Percentiles rank a stretch among this genome's conserved stretches.
These are phyloP conservation scores for Xanthoconium stramineum DNA, from an alignment of 768 basidiomycete species.

Conservation along the genomic window DNA sequence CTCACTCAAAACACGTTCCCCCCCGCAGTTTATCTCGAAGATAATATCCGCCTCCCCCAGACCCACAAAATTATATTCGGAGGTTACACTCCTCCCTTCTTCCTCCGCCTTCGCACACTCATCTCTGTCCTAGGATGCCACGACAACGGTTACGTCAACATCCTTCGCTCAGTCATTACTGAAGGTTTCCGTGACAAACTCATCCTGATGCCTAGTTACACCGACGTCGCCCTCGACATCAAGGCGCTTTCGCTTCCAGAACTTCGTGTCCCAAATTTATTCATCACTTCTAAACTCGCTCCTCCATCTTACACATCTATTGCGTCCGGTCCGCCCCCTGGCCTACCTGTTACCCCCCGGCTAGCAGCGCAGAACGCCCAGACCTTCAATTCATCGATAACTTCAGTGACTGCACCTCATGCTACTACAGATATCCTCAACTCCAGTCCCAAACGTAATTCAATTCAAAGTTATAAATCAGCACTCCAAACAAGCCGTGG, in stretches of 20 bases:
- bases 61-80: constrained; percentile 67
- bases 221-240: constrained; percentile 58
- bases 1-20: constrained; percentile 8
- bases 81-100: constrained; percentile 36
- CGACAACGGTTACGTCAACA: constrained; percentile 68
- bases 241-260: constrained; percentile 53
- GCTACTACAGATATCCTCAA: constrained; percentile 12
- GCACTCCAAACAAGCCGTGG: constrained; percentile 26
- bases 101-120: neutral
- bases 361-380: constrained; percentile 4
- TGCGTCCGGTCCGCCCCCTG: constrained; percentile 25
- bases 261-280: constrained; percentile 54
- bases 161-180: constrained; percentile 61
- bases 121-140: constrained; percentile 51
- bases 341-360: constrained; percentile 19
- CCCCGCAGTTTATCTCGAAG: constrained; percentile 37
- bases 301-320: constrained; percentile 26
- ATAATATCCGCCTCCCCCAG: constrained; percentile 51
- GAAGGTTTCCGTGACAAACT: constrained; percentile 63
- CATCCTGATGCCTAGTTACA: constrained; percentile 60
- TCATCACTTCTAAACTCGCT: constrained; percentile 54
- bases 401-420: constrained; percentile 6
- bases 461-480: constrained; percentile 42
- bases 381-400: constrained; percentile 11
- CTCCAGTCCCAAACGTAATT: constrained; percentile 17